Conservation (phyloP, 2,329 filamentous ascomycete species). For the Alternaria postmessia region DNA sequence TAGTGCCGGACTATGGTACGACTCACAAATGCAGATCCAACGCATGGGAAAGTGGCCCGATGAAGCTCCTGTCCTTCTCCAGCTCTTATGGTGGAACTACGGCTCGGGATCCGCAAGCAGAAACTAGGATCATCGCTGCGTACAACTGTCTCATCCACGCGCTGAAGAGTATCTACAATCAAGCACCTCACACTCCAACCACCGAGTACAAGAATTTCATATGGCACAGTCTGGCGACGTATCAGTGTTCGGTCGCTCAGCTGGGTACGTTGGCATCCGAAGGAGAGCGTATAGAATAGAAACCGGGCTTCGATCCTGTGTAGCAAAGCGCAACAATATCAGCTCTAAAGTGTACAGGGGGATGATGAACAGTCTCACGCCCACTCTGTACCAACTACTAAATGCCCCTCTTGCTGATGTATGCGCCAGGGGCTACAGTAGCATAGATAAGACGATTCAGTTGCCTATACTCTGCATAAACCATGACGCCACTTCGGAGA, state of each 20-base stretch:
- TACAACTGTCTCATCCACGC: constrained; percentile 71
- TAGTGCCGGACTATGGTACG: neutral
- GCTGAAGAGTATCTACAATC: constrained; percentile 70
- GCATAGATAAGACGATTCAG: neutral
- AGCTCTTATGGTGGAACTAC: constrained; percentile 26
- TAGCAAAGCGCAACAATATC: neutral
- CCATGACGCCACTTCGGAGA: constrained; percentile 29
- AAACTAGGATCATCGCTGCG: constrained; percentile 68
- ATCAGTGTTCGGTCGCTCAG: no score
- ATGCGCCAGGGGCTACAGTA: no score
- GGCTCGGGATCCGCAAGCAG: constrained; percentile 61
- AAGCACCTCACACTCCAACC: constrained; percentile 61
- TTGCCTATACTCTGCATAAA: constrained; percentile 23
- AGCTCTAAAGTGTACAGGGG: neutral
- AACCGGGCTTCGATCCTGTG: neutral
- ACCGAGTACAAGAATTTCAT: neutral
- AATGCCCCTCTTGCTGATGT: no score
- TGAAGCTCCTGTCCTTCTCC: constrained; percentile 22
- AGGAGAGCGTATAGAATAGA: neutral
- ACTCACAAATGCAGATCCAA: neutral
- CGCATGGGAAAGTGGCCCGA: constrained; percentile 24
- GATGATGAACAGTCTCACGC: no score
- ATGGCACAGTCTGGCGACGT: no score
- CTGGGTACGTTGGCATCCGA: no score
- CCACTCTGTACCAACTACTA: no score